These are phyloP conservation scores for Acorus calamus DNA, from an alignment of 106 monocot species.

Conservation along the genomic window DNA sequence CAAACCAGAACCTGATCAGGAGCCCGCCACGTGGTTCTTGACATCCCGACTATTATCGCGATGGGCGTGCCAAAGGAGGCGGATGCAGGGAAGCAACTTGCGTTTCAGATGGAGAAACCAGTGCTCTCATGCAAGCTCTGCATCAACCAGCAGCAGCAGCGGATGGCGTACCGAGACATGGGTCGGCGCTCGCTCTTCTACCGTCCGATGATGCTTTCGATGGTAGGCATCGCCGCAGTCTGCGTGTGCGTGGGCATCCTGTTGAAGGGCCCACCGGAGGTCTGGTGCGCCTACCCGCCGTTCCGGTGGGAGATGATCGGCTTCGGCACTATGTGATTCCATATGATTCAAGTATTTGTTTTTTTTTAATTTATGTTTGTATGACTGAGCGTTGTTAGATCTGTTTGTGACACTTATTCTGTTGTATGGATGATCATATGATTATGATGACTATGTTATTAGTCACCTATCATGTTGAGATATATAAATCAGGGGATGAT, in stretches of 20 bases:
- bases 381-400: too few relatives aligned
- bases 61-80: neutral
- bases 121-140: conserved; percentile 33
- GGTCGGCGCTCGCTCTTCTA: conserved; percentile 30
- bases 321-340: conserved; percentile 41
- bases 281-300: conserved; percentile 34
- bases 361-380: too few relatives aligned
- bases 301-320: conserved; percentile 66
- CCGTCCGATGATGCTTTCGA: conserved; percentile 55
- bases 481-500: too few relatives aligned
- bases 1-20: conserved; percentile 2
- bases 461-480: too few relatives aligned
- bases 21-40: conserved; percentile 26
- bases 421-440: too few relatives aligned
- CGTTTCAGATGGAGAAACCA: conserved; percentile 24
- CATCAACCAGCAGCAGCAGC: conserved; percentile 20
- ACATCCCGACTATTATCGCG: conserved; percentile 15
- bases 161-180: neutral
- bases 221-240: conserved; percentile 69
- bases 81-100: conserved; percentile 8
- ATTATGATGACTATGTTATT: too few relatives aligned
- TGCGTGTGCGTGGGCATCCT: conserved; percentile 80
- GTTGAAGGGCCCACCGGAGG: conserved; percentile 50
- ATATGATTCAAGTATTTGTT: too few relatives aligned
- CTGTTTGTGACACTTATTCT: too few relatives aligned